These are phyloP conservation scores for Capsella rubella DNA, from an alignment of 441 rosid species.

Conservation along the genomic window DNA sequence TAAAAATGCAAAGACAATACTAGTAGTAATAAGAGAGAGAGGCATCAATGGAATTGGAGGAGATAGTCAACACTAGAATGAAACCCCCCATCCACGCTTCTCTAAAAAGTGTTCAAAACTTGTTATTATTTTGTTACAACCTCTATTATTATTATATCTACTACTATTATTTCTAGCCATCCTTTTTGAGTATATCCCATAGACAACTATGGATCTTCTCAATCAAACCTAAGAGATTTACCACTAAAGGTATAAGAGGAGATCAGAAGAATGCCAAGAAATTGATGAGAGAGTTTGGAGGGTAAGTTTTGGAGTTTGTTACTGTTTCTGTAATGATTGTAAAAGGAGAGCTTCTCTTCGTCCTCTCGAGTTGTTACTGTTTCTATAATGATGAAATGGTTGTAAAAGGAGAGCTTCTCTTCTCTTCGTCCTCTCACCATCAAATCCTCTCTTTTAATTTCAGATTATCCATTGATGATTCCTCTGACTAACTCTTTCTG, in stretches of 20 bases:
- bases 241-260: constrained; percentile 25
- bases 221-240: constrained; percentile 23
- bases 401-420: constrained; percentile 9
- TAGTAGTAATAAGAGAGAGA: constrained; percentile 24
- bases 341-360: constrained; percentile 23
- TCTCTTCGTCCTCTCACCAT: constrained; percentile 29
- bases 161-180: constrained; percentile 32
- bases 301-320: constrained; percentile 2
- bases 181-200: constrained; percentile 27
- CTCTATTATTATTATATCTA: constrained; percentile 33
- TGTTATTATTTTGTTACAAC: constrained; percentile 39
- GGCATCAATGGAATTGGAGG: constrained; percentile 39
- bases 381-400: constrained; percentile 30
- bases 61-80: constrained; percentile 64
- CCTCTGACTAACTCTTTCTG: constrained; percentile 38
- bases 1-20: constrained; percentile 39
- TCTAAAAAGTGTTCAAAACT: constrained; percentile 42
- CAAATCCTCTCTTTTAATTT: constrained; percentile 36
- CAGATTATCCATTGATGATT: constrained; percentile 44
- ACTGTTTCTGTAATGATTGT: constrained; percentile 29
- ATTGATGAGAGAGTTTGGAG: constrained; percentile 11
- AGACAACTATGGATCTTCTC: constrained; percentile 6
- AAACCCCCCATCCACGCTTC: constrained; percentile 44
- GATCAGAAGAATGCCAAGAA: constrained; percentile 8
- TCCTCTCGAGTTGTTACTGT: constrained; percentile 23